Evolutionary conservation across 2,329 filamentous ascomycete genomes (phyloP), one percentile per base, ranked within the genome.

Genomic region (Hypoxylon sp.): DNA sequence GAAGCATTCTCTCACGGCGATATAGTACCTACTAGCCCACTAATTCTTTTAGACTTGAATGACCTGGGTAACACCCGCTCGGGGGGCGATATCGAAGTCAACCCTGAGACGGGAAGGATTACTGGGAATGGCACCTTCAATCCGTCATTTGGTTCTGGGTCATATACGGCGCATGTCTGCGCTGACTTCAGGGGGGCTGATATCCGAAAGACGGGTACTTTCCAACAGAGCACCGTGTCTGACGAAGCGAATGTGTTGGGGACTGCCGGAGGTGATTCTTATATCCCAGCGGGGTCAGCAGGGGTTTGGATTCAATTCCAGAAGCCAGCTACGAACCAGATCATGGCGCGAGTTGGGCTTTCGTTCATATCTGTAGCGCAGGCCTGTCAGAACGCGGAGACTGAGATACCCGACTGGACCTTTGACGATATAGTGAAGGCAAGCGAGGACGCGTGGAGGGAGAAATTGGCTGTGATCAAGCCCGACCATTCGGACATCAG

Each of bases 301-400:
- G 87, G 87, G 8, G 82, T 79, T 1, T 91, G 84, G 76, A 73
- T 82, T 4, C 82, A 85, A 49, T 89, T 90, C 58, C 67, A 81
- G 12, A 57, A 54, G 7, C 65, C 75, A 1, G 30, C 60, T 3
- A 68, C 71, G 0, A 69, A 77, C 37, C 75, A 77, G n/a, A 79
- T 91, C 20, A 67, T 84, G 34, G 87, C 80, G 4, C 78, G 89
- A n/a, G 86, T 91, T 7, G 89, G 88, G 0, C 67, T 91, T 5
- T 90, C 87, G 38, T 90, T 91, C 63, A 82, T 90, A 27, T 87
- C 81, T 51, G 74, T 78, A 3, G 75, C 81, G 2, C 80, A 87
- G 67, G 89, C 89, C 2, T 93, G 89, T 59, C 66, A 71, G 11
- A 90, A 86, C 61, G 88, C 84, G 0, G 85, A 90, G 69, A 71